These are phyloP conservation scores for Termitomyces sp. DNA, from an alignment of 768 basidiomycete species.

Conservation along the genomic window DNA sequence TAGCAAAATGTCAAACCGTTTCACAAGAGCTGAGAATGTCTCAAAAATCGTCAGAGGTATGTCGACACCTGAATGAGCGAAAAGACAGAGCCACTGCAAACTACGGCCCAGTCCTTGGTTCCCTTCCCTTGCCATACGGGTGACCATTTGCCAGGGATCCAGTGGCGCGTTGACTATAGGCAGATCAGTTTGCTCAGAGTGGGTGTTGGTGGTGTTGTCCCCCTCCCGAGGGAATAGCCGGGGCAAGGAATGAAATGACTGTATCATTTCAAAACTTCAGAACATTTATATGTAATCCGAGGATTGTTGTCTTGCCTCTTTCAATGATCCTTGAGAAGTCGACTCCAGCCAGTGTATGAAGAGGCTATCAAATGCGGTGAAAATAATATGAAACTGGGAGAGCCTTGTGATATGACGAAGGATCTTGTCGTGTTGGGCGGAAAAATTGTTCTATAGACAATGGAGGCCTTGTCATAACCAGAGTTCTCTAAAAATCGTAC, in stretches of 20 bases:
- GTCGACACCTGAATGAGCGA: constrained; percentile 65
- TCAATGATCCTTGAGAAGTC: constrained; percentile 29
- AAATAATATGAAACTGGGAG: constrained; percentile 50
- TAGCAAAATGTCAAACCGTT: constrained; percentile 37
- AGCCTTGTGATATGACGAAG: constrained; percentile 56
- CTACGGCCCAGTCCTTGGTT: constrained; percentile 43
- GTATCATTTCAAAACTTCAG: constrained; percentile 3
- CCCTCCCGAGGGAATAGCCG: constrained; percentile 57
- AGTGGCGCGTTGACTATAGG: constrained; percentile 30
- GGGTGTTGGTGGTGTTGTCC: constrained; percentile 37
- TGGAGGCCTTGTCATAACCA: background rate
- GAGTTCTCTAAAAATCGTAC: background rate
- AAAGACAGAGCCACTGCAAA: constrained; percentile 58
- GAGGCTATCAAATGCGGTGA: constrained; percentile 56
- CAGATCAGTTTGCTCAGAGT: constrained; percentile 29
- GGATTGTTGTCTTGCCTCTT: constrained; percentile 34
- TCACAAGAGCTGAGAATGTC: constrained; percentile 43
- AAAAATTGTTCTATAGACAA: background rate
- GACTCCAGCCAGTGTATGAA: constrained; percentile 60
- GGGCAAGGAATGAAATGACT: constrained; percentile 55
- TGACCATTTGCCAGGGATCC: constrained; percentile 58
- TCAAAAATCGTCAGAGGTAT: constrained; percentile 52
- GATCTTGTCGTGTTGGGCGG: constrained; percentile 34
- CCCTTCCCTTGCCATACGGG: constrained; percentile 40
- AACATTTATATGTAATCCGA: background rate